A percentile compares a stretch with the other conserved stretches of the same genome.
These are phyloP conservation scores for Thalassia testudinum DNA, from an alignment of 116 monocot species.

Conservation along the genomic window DNA sequence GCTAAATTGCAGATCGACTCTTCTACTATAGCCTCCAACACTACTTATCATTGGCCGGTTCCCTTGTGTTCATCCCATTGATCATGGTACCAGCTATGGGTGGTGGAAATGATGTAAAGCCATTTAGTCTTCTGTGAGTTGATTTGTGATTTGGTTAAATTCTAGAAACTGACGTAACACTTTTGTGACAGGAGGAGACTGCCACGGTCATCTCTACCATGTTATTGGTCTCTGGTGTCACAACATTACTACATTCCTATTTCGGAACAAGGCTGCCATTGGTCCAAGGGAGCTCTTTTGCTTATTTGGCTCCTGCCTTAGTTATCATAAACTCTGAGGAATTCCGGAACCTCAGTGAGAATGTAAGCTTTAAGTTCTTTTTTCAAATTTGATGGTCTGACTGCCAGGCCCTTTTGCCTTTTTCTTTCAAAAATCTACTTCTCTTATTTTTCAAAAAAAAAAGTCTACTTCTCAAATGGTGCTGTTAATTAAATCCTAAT, in stretches of 20 bases:
- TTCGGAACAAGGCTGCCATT: slow-evolving; percentile 90
- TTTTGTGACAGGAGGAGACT: slow-evolving; percentile 59
- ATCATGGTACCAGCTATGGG: slow-evolving; percentile 95
- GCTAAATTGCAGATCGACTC: slow-evolving; percentile 41
- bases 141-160: too few relatives aligned
- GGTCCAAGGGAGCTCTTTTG: slow-evolving; percentile 98
- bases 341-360: slow-evolving; percentile 89
- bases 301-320: slow-evolving; percentile 89
- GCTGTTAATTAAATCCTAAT: too few relatives aligned
- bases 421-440: too few relatives aligned
- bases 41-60: slow-evolving; percentile 82
- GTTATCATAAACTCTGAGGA: slow-evolving; percentile 87
- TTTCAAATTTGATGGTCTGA: too few relatives aligned
- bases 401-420: too few relatives aligned
- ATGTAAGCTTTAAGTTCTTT: slow-evolving; percentile 34
- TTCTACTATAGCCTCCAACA: slow-evolving; percentile 85
- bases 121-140: neutral
- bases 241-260: slow-evolving; percentile 77
- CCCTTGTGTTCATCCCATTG: slow-evolving; percentile 92
- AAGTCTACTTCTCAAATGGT: too few relatives aligned
- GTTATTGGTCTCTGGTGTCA: slow-evolving; percentile 76
- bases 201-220: slow-evolving; percentile 95
- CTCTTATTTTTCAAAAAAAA: too few relatives aligned
- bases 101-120: slow-evolving; percentile 91
- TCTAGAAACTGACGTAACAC: neutral